Base-by-base conservation (phyloP, 139 green algal genomes). In the Tetradesmus lagerheimii region DNA sequence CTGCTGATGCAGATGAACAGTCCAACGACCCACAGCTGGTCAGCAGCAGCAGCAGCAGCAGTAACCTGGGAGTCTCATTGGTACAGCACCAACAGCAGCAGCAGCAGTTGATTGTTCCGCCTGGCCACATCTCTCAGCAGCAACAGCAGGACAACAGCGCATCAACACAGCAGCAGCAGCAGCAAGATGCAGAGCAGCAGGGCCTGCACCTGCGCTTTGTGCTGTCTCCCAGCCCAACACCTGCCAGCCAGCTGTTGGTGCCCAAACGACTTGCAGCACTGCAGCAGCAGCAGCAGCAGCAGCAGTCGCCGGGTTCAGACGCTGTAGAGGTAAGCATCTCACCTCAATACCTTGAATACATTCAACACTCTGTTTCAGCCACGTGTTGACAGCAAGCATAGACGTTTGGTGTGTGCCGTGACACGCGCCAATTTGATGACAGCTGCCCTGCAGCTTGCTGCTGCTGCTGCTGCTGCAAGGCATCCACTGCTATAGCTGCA, bases 171-270 rank as follows among this genome's bases (percentile, higher is more conserved):
- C 41, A 64, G 57, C 85, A 53, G 83, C 38, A 64, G 27, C 38
- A 88, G 64, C 83, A 80, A 20, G 47, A 16, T 57, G 83, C 57
- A 4, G 83, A 91, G 84, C 86, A 89, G 77, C 45, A 85, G 74
- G 82, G 38, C 53, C 80, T 92, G 34, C 94, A 96, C 71, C 93
- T 99, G 34, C 93, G 95, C 23, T 90, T 98, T 45, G 97, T 99
- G 77, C 93, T 99, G 75, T 95, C 97, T 0, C 96, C 96, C 0
- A 83, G 89, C 0, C 74, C 92, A 23, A 99, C 93, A 15, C 93
- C 93, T 14, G 94, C 94, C 0, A 79, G 86, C 11, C 89, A 90
- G 15, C 91, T 97, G 80, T 91, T 98, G 71, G 89, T 98, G 64
- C 91, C 90, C 23, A 91, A 91, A n/a, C 90, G 97, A n/a, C 93